phyloP scores from a whole-genome alignment of 768 basidiomycete species.

The Naganishia friedmannii region DNA sequence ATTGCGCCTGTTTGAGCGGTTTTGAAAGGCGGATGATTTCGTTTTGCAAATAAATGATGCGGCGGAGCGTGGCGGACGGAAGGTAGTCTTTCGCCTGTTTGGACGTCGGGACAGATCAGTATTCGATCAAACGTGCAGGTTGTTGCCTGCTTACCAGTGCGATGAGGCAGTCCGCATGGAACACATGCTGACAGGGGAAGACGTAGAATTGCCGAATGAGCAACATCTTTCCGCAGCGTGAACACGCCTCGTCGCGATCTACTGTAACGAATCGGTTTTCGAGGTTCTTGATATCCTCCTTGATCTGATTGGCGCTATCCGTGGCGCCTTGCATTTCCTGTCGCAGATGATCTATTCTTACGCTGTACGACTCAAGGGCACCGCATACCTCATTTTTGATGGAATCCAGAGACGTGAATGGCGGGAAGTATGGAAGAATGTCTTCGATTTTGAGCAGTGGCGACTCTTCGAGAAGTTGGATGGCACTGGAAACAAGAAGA shows the following conservation, averaged over 20 bases:
- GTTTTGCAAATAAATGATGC: slow-evolving; percentile 79
- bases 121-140: not conserved
- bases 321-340: slow-evolving; percentile 96
- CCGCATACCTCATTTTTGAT: slow-evolving; percentile 98
- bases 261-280: slow-evolving; percentile 88
- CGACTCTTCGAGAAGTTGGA: slow-evolving; percentile 92
- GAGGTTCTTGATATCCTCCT: slow-evolving; percentile 79
- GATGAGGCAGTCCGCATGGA: slow-evolving; percentile 97
- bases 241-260: slow-evolving; percentile 80
- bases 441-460: slow-evolving; percentile 96
- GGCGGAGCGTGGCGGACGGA: slow-evolving; percentile 73
- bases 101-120: not conserved
- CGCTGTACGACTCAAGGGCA: slow-evolving; percentile 88
- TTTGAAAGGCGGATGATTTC: slow-evolving; percentile 63
- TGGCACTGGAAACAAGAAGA: slow-evolving; percentile 63
- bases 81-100: slow-evolving; percentile 85
- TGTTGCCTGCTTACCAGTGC: slow-evolving; percentile 65
- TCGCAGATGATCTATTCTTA: slow-evolving; percentile 83
- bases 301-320: slow-evolving; percentile 84
- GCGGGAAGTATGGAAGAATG: slow-evolving; percentile 98
- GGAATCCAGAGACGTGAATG: slow-evolving; percentile 98
- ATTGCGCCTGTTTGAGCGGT: slow-evolving; percentile 16
- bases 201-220: slow-evolving; percentile 93
- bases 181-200: slow-evolving; percentile 95
- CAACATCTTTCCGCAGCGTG: slow-evolving; percentile 70